These are phyloP conservation scores for Candida lessepsii DNA, from an alignment of 805 yeast species.

Conservation along the genomic window DNA sequence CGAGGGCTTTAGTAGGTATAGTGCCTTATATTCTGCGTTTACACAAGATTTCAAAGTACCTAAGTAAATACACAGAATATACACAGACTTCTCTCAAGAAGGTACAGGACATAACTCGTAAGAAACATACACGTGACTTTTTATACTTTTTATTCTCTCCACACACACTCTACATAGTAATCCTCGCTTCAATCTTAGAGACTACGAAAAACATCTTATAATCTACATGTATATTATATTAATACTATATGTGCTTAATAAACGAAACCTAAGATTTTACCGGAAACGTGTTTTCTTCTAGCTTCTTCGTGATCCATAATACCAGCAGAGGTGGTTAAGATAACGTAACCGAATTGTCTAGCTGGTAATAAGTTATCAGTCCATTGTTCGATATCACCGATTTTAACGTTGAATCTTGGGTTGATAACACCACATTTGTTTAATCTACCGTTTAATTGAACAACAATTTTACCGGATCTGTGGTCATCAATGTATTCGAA, in stretches of 20 bases:
- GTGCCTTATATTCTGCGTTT: no score
- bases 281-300: constrained; percentile 99
- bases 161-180: no score
- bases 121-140: no score
- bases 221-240: neutral
- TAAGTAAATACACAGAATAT: no score
- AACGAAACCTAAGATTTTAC: constrained; percentile 97
- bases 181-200: no score
- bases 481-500: constrained; percentile 98
- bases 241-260: constrained; percentile 5
- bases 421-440: constrained; percentile 99
- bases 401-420: constrained; percentile 97
- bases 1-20: no score
- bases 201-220: constrained; percentile 1
- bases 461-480: constrained; percentile 97
- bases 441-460: constrained; percentile 95
- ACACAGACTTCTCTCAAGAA: no score
- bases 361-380: constrained; percentile 98
- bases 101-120: no score
- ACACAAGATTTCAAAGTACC: no score
- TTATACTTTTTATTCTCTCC: neutral
- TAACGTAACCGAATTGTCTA: constrained; percentile 97
- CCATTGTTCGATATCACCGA: constrained; percentile 96
- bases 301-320: constrained; percentile 99
- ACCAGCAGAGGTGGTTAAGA: constrained; percentile 98